phyloP scores from a whole-genome alignment of 202 grass and related monocot genomes.

The Carex sylvatica region DNA sequence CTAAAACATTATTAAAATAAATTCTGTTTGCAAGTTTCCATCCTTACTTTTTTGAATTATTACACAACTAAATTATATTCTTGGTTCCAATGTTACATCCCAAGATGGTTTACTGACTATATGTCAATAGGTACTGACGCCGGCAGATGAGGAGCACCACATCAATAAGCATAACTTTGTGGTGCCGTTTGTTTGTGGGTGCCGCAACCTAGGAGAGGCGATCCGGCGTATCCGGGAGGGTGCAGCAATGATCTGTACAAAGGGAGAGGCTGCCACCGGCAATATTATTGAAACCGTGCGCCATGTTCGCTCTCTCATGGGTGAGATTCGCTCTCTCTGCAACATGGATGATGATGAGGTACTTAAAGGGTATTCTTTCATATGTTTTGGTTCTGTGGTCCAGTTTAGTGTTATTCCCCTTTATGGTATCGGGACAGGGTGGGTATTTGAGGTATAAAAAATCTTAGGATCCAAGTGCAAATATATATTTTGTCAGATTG shows the following conservation, averaged over 20 bases:
- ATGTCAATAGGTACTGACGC: conserved; percentile 37
- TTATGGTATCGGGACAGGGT: not conserved
- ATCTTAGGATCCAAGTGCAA: not conserved
- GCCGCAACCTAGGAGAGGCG: conserved; percentile 50
- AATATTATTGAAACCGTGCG: conserved; percentile 43
- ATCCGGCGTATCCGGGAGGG: conserved; percentile 32
- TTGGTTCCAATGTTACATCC: not conserved
- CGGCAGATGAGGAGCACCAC: conserved; percentile 36
- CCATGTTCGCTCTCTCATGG: conserved; percentile 46
- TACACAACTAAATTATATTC: not conserved
- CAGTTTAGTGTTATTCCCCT: not conserved
- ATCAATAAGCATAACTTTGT: conserved; percentile 45
- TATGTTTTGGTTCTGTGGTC: not conserved
- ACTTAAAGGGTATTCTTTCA: not conserved
- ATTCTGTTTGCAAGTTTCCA: not conserved
- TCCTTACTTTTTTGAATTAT: conserved; percentile 3
- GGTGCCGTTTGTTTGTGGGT: conserved; percentile 42
- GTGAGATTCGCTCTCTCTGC: conserved; percentile 35
- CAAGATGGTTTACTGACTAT: not conserved
- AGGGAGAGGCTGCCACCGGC: conserved; percentile 45
- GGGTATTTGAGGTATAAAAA: not conserved
- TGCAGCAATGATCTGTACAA: conserved; percentile 25
- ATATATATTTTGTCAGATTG: not conserved
- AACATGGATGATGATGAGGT: conserved; percentile 55
- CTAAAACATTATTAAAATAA: not conserved